Evolutionary conservation across 1,284 basidiomycete species (phyloP).

Genomic region (Pseudozyma tsukubaensis): DNA sequence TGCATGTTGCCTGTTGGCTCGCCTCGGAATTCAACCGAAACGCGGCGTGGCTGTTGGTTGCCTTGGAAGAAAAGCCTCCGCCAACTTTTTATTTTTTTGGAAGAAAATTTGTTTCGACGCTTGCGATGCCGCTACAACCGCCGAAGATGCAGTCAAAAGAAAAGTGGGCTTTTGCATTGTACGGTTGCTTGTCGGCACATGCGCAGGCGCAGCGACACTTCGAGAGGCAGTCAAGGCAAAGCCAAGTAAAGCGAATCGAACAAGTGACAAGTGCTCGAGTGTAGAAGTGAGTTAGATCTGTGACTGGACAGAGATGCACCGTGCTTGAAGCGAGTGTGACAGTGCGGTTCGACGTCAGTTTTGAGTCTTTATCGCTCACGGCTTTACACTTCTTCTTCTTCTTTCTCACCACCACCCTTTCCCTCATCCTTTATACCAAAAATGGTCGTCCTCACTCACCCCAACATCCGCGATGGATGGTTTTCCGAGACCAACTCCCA

Average conservation of each 20-base stretch:
- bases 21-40: conserved; percentile 32
- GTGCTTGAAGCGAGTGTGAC: neutral
- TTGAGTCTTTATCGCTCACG: conserved; percentile 14
- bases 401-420: conserved; percentile 1
- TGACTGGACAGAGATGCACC: too few relatives aligned
- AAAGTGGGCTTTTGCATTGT: neutral
- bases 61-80: conserved; percentile 17
- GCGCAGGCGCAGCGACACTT: neutral
- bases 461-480: conserved; percentile 83
- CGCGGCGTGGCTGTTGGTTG: conserved; percentile 1
- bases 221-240: too few relatives aligned
- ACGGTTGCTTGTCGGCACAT: neutral
- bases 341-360: neutral
- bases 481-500: conserved; percentile 94
- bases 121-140: too few relatives aligned
- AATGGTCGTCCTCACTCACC: conserved; percentile 68
- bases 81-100: conserved; percentile 15
- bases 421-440: conserved; percentile 11
- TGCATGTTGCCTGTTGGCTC: too few relatives aligned
- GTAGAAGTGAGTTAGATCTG: too few relatives aligned
- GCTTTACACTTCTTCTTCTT: conserved; percentile 6
- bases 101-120: conserved; percentile 43
- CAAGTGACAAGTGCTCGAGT: too few relatives aligned
- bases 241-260: too few relatives aligned
- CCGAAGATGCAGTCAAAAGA: neutral